Percentiles rank a stretch among this genome's conserved stretches.
These are phyloP conservation scores for Leishmania braziliensis DNA, from an alignment of 208 protist species.

Conservation along the genomic window DNA sequence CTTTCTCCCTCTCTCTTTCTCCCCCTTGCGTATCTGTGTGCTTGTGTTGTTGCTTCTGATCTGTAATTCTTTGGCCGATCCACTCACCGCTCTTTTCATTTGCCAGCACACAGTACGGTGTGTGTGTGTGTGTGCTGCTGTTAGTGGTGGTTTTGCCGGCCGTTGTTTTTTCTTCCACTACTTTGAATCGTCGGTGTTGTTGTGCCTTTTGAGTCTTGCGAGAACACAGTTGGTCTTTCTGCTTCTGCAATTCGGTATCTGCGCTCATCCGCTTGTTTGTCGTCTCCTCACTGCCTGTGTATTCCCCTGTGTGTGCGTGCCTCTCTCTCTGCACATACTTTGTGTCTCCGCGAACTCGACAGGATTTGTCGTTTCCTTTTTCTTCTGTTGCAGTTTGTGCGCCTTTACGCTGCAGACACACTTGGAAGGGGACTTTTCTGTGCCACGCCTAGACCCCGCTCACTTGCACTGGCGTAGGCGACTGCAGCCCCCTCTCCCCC, in stretches of 20 bases:
- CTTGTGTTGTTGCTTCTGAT: not conserved
- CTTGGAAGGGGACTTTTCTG: not conserved
- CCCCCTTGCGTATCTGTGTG: not conserved
- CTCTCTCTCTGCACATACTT: not conserved
- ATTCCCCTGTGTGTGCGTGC: not conserved
- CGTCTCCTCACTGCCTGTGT: not conserved
- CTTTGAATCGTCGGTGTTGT: not conserved
- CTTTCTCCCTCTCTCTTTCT: constrained; percentile 9
- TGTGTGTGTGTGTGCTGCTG: not conserved
- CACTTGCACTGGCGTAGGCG: not conserved
- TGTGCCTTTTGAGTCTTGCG: not conserved
- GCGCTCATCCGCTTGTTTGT: not conserved
- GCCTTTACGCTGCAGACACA: not conserved
- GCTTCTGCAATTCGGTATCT: not conserved
- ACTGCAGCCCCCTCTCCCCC: not conserved
- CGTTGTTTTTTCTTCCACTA: constrained; percentile 1
- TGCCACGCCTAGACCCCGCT: not conserved
- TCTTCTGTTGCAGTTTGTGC: not conserved
- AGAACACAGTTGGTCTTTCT: not conserved
- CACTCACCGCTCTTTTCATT: not conserved
- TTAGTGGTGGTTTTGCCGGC: not conserved
- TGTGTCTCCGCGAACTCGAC: not conserved
- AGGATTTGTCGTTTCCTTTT: constrained; percentile 19
- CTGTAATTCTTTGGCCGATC: constrained; percentile 6
- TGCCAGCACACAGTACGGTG: not conserved